Base-by-base conservation (phyloP, 129 eudicot genomes). In the Tagetes patula region DNA sequence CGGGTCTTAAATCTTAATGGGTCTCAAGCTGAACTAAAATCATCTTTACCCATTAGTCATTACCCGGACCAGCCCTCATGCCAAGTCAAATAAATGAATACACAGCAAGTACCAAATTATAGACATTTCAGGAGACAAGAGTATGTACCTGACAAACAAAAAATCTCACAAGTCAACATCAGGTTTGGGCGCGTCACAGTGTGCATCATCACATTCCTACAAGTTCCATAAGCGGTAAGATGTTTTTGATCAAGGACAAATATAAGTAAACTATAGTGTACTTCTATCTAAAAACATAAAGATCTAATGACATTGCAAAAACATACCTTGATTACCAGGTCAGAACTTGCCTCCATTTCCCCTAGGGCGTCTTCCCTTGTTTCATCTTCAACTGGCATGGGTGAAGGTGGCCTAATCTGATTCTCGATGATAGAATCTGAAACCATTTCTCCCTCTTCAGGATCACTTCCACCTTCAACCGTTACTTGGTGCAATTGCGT, bases 401-500 rank as follows among this genome's bases (percentile, higher is more conserved):
- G 87, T 39, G 85, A 73, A 47, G 74, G 79, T 54, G 79, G 80
- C 48, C 85, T 79, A 30, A 73, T 74, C 0, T 63, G 72, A 38
- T 67, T 75, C 48, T 76, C 82, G 34, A 64, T 68, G 65, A 47
- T 12, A 50, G 48, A 58, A 55, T 87, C 96, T 1, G 85, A 69
- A 10, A 50, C 70, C 71, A 89, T 43, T 72, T 93, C 95, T 38
- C 95, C 98, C 74, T 89, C 98, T 80, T 92, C 98, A 68, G 85
- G 71, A 1, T 92, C 96, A 63, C 80, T 83, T 33, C 70, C 87
- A 43, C 72, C 80, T 75, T 89, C 98, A n/a, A 56, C 67, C 7
- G 73, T 71, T 1, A 47, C 79, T 9, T 78, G 84, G 73, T 78
- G 86, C 67, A 62, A 70, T 32, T 73, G 82, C 30, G 80, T 89